Evolutionary conservation across 179 eudicot species (phyloP), one percentile per base, ranked within the genome.

Genomic region (Sideroxylon spinosum): DNA sequence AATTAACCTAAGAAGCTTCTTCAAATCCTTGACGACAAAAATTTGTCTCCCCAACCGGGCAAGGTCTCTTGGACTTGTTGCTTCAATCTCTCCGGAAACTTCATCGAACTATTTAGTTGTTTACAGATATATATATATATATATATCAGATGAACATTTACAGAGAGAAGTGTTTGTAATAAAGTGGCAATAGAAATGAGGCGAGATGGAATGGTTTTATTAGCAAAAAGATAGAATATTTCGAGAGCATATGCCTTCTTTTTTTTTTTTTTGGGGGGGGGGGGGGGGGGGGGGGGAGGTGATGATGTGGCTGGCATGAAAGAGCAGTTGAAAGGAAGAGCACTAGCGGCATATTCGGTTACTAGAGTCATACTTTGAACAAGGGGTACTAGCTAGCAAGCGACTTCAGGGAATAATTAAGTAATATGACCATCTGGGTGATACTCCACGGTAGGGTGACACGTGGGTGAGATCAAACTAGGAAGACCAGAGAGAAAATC

Each of bases 41-140:
- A 94, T 74, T 90, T 90, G 82, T 92, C 93, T 5, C 91, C 82
- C 98, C 98, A 94, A 11, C 78, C 95, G 0, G 95, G 97, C 71
- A 91, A 62, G 10, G 90, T 94, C 74, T 94, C 94, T 32, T 86
- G 86, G 52, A 90, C 87, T 29, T 94, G 98, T 50, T 87, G 89
- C 81, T 91, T 88, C 81, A 94, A 71, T 53, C 91, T 82, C 86
- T 94, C 92, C 17, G 97, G 95, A 26, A 94, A 94, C 82, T 92
- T 94, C 98, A 94, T 88, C 9, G 19, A 8, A 6, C 50, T 29
- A 3, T 29, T 29, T 29, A 29, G 3, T 29, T 29, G 37, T 29
- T 29, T 29, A 29, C 37, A 29, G 37, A 29, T 29, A 29, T 29
- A 29, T 29, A 29, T 29, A 29, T 29, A 3, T 29, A 29, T 29